Base-by-base conservation (phyloP, 164 flowering plant species). In the Piper betle region DNA sequence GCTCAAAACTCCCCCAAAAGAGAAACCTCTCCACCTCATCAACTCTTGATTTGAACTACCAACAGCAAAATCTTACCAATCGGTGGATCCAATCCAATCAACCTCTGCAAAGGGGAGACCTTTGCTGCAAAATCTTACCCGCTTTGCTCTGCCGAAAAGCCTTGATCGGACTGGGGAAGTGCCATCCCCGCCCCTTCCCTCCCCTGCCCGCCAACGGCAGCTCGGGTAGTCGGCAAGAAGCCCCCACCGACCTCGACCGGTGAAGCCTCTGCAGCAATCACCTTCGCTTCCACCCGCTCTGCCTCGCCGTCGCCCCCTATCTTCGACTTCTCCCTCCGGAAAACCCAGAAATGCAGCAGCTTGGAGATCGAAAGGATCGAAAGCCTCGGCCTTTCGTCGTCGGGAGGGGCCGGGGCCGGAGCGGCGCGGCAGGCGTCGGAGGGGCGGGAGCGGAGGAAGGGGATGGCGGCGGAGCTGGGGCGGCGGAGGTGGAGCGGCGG, bases 141-240 rank as follows among this genome's bases (percentile, higher is more conserved):
- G 78, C 48, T 65, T 72, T 88, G 8, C 80, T 69, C 17, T 80
- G 87, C 74, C 86, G 74, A 78, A 91, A 85, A 59, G 64, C 88
- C 70, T 81, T 86, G 59, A 86, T 84, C 69, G 94, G 94, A 65
- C 92, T 88, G 69, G 92, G 87, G 61, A 91, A 85, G 63, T 80
- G 66, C 98, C 96, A 88, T 18, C 58, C 63, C 37, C 64, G 58
- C 13, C 56, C 68, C 52, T 39, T 59, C 12, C 16, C 41, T 13
- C 33, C 50, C 46, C 59, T 39, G 33, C 13, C 56, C 17, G 58
- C 61, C n/a, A 69, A n/a, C n/a, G n/a, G n/a, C n/a, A n/a, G n/a
- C n/a, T n/a, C 54, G 39, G 52, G 60, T 13, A 66, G 58, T 40
- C 66, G 55, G 58, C 70, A 54, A 55, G 76, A 53, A 39, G 66